Percentiles rank a stretch among this genome's conserved stretches.
Evolutionary conservation across 805 yeast genomes (phyloP).

Genomic region (Metschnikowia chrysomelidarum): DNA sequence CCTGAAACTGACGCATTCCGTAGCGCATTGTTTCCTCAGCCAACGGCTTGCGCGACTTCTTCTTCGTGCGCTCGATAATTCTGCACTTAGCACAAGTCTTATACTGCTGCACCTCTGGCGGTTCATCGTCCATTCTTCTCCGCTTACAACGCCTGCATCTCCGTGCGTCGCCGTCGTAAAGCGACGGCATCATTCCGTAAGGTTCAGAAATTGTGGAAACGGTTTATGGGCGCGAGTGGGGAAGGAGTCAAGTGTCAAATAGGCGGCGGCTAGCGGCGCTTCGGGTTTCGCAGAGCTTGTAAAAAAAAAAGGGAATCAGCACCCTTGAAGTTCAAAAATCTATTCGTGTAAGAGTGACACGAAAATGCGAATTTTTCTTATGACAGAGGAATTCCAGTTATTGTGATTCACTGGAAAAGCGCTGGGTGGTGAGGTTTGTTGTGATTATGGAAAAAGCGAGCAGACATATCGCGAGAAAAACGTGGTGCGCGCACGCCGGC

Average conservation of each 20-base stretch:
- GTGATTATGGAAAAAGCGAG: slow-evolving; percentile 6
- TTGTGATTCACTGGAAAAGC: too few relatives aligned
- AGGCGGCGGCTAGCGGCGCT: neutral
- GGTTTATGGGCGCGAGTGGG: neutral
- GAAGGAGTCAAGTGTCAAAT: neutral
- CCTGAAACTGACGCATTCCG: slow-evolving; percentile 45
- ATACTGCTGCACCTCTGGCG: slow-evolving; percentile 54
- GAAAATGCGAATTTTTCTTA: too few relatives aligned
- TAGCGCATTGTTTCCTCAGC: slow-evolving; percentile 47
- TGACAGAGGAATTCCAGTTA: too few relatives aligned
- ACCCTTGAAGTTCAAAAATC: too few relatives aligned
- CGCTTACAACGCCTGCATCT: slow-evolving; percentile 58
- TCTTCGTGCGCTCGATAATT: slow-evolving; percentile 48
- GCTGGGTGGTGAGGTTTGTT: slow-evolving; percentile 1
- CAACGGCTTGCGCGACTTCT: slow-evolving; percentile 44
- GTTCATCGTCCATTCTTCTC: slow-evolving; percentile 54
- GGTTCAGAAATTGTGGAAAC: slow-evolving; percentile 7
- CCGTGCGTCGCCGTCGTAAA: slow-evolving; percentile 26
- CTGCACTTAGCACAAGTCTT: slow-evolving; percentile 60
- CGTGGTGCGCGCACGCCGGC: slow-evolving; percentile 9
- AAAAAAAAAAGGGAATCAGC: too few relatives aligned
- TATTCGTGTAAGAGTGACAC: too few relatives aligned
- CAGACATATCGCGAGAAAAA: slow-evolving; percentile 1
- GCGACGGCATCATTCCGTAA: slow-evolving; percentile 17
- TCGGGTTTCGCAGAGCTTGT: neutral